Conservation (phyloP, 2,329 filamentous ascomycete species). For the Ceratocystis huliohia region DNA sequence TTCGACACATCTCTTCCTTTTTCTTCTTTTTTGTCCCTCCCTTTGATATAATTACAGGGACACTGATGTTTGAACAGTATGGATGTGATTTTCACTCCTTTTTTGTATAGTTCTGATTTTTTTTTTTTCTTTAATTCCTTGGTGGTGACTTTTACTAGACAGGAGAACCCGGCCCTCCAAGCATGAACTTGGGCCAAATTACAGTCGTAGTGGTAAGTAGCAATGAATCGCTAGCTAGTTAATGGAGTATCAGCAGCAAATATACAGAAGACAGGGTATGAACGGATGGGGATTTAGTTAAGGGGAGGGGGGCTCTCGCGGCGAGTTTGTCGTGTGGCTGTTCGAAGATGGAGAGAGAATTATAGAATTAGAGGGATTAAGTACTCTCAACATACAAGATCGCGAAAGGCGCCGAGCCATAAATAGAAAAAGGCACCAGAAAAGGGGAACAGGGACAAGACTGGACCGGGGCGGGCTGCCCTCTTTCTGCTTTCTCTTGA, state of each 20-base stretch:
- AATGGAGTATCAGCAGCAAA: background rate
- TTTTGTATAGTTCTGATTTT: background rate
- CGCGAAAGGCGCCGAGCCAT: background rate
- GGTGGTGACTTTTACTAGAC: background rate
- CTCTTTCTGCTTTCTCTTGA: background rate
- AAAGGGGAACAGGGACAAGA: background rate
- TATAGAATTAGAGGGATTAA: background rate
- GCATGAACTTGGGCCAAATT: slow-evolving; percentile 9
- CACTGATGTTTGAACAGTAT: background rate
- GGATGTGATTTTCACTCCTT: background rate
- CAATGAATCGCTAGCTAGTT: background rate
- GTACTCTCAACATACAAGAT: background rate
- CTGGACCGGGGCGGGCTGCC: background rate
- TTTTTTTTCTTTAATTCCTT: background rate
- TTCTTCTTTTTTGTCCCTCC: background rate
- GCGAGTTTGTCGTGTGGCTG: background rate
- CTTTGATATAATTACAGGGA: background rate
- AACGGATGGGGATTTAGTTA: background rate
- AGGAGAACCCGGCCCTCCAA: slow-evolving; percentile 8
- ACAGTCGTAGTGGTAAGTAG: background rate
- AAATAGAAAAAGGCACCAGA: background rate
- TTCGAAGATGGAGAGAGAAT: background rate
- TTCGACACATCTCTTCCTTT: background rate
- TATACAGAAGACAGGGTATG: background rate
- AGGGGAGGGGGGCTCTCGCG: background rate